Evolutionary conservation across 2,329 filamentous ascomycete species (phyloP), one percentile per base, ranked within the genome.

Genomic region (Colletotrichum orbiculare): DNA sequence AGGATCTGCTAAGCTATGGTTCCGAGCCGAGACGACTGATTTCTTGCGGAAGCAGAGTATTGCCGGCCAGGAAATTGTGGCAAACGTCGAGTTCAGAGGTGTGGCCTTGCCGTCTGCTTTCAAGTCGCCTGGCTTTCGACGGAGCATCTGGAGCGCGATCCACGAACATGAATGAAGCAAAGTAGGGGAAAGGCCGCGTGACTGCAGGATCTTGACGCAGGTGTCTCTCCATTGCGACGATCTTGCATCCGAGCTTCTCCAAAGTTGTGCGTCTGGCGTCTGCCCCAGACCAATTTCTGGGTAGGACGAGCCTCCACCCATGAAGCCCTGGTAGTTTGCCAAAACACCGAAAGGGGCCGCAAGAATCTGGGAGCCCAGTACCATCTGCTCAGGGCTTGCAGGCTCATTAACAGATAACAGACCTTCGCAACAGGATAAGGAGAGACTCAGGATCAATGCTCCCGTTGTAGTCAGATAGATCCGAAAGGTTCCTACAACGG

Each of bases 401-500:
- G 74, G 73, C 65, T 86, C 82, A 13, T 83, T 81, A 17, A 83
- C 75, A 1, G 79, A 79, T 12, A 81, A 72, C 43, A 88, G 73
- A 7, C 82, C 84, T 42, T 80, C 76, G 46, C 84, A 82, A 43
- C 79, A 72, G 4, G 82, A 79, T 53, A 87, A 78, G 43, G 77
- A 78, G 34, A 88, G 71, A 46, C 79, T 81, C 34, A 87, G 76
- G 12, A 88, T 74, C 8, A 89, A 75, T 10, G 80, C 80, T 2
- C 86, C 86, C 0, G 83, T 84, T 2, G 84, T 87, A 6, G 86
- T 88, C 54, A 88, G 72, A 67, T 86, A 85, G 8, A 83, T 79
- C 52, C 82, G 81, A 13, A 88, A 79, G 7, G 83, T 86, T 3
- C 82, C 85, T 25, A 69, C 45, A 34, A 69, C 58, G 17, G 67